Evolutionary conservation across 805 yeast genomes (phyloP).

Genomic region (Lipomyces oligophaga): DNA sequence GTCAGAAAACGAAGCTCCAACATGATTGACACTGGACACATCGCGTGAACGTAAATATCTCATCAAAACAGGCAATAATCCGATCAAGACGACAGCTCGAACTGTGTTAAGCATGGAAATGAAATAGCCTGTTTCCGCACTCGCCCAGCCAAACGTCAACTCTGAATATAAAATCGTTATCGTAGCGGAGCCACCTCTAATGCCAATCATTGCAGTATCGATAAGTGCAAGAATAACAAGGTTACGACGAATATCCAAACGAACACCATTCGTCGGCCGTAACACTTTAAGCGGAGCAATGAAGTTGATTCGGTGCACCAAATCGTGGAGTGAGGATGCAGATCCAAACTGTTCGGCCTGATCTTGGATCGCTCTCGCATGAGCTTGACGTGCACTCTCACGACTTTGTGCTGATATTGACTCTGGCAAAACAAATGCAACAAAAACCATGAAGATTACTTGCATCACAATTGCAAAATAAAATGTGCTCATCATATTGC

Average conservation of each 20-base stretch:
- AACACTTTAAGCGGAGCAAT: conserved; percentile 31
- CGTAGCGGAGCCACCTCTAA: conserved; percentile 24
- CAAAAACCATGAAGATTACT: conserved; percentile 4
- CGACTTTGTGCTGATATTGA: conserved; percentile 22
- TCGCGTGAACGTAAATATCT: conserved; percentile 14
- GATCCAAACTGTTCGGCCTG: too few species aligned
- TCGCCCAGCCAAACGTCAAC: conserved; percentile 35
- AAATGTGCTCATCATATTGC: conserved; percentile 12
- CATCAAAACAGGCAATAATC: conserved; percentile 29
- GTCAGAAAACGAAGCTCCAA: conserved; percentile 22
- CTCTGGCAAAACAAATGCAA: conserved; percentile 23
- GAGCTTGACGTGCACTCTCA: conserved; percentile 17
- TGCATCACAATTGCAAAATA: conserved; percentile 13
- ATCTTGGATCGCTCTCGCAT: conserved; percentile 7
- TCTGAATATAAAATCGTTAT: conserved; percentile 32
- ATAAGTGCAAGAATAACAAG: conserved; percentile 14
- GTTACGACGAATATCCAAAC: conserved; percentile 11
- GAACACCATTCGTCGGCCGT: conserved; percentile 16
- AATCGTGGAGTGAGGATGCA: too few species aligned
- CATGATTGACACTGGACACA: conserved; percentile 2
- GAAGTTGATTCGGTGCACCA: conserved; percentile 11
- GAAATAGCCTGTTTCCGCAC: conserved; percentile 36
- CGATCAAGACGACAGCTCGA: conserved; percentile 31
- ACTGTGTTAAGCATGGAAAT: conserved; percentile 32
- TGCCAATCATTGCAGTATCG: conserved; percentile 25